These are phyloP conservation scores for Madurella fahalii DNA, from an alignment of 2,329 filamentous ascomycete genomes.

Conservation along the genomic window DNA sequence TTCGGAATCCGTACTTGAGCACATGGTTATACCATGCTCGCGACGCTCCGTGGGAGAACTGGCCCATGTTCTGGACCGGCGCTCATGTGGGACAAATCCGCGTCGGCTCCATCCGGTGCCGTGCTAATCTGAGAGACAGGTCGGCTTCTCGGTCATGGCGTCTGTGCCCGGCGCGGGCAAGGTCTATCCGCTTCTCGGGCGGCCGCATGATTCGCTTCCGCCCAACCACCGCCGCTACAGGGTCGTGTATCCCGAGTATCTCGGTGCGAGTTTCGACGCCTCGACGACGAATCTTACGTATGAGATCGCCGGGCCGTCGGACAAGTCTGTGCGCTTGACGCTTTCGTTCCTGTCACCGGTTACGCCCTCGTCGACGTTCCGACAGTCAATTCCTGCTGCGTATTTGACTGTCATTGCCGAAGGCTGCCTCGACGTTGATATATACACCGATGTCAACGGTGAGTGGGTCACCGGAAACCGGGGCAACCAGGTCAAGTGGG, in stretches of 20 bases:
- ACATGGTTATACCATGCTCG: slow-evolving; percentile 64
- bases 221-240: slow-evolving; percentile 33
- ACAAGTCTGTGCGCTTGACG: slow-evolving; percentile 35
- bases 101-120: not conserved
- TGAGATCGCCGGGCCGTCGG: slow-evolving; percentile 32
- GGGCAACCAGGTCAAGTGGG: slow-evolving; percentile 67
- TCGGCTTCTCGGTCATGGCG: slow-evolving; percentile 50
- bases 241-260: slow-evolving; percentile 40
- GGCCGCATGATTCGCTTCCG: slow-evolving; percentile 46
- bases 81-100: slow-evolving; percentile 26
- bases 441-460: slow-evolving; percentile 67
- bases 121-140: slow-evolving; percentile 26
- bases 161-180: slow-evolving; percentile 39
- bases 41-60: slow-evolving; percentile 71
- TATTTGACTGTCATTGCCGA: slow-evolving; percentile 70
- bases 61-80: slow-evolving; percentile 61
- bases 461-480: slow-evolving; percentile 79
- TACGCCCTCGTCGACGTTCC: slow-evolving; percentile 73
- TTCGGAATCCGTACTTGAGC: slow-evolving; percentile 58
- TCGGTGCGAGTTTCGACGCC: slow-evolving; percentile 45
- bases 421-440: slow-evolving; percentile 59
- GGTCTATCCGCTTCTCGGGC: slow-evolving; percentile 49
- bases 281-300: slow-evolving; percentile 50
- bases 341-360: slow-evolving; percentile 68
- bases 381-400: slow-evolving; percentile 77